These are phyloP conservation scores for Fusarium veterinarium DNA, from an alignment of 2,329 filamentous ascomycete species.

Conservation along the genomic window DNA sequence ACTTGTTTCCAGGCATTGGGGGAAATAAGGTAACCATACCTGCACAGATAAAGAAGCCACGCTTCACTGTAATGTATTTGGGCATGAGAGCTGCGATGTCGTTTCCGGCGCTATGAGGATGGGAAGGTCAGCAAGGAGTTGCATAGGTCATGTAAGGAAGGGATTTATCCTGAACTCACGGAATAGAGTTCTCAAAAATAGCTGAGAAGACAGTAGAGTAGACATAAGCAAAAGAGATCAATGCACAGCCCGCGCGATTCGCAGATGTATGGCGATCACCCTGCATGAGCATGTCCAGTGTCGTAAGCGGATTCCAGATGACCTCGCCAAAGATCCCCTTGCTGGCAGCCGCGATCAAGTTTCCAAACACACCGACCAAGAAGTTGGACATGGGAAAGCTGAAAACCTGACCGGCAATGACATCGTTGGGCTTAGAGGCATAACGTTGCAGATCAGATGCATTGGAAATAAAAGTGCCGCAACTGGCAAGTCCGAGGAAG, in stretches of 20 bases:
- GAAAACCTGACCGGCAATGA: neutral
- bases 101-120: neutral
- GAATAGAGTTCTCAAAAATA: conserved; percentile 18
- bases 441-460: conserved; percentile 9
- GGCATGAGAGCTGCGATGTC: conserved; percentile 18
- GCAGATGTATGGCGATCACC: conserved; percentile 8
- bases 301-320: conserved; percentile 9
- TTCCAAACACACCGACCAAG: conserved; percentile 5
- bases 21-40: neutral
- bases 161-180: neutral
- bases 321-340: conserved; percentile 16
- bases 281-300: conserved; percentile 6
- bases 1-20: too few relatives aligned
- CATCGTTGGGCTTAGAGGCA: neutral
- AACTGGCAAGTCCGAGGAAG: conserved; percentile 4
- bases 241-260: neutral
- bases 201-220: conserved; percentile 3
- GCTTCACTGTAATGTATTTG: conserved; percentile 13
- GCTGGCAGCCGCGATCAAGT: conserved; percentile 10
- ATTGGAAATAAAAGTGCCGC: conserved; percentile 2
- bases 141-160: accelerated
- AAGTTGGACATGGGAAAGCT: conserved; percentile 11
- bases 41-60: conserved; percentile 17
- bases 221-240: conserved; percentile 10
- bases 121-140: neutral